Conservation (phyloP, 306 rosid species). For the Dryas alaskensis region DNA sequence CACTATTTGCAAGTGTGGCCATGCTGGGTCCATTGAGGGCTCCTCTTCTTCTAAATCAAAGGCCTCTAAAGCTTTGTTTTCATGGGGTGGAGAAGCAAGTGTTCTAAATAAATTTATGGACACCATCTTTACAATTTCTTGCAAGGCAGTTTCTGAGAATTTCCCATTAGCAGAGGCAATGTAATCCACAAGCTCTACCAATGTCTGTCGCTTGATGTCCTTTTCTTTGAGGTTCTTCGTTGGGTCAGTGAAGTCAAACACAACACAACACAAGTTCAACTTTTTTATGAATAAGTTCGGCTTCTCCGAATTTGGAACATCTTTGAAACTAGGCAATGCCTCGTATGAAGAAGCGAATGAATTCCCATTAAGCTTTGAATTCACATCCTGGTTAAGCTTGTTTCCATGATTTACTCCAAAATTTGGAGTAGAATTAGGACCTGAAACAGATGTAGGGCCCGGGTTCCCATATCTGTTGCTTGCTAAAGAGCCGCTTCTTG, state of each 20-base stretch:
- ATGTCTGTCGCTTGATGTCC: conserved; percentile 84
- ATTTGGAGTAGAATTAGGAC: conserved; percentile 45
- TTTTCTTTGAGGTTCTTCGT: conserved; percentile 73
- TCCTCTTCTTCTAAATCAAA: conserved; percentile 92
- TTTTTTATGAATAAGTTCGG: conserved; percentile 69
- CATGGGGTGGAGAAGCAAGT: conserved; percentile 73
- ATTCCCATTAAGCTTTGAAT: conserved; percentile 71
- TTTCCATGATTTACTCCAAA: conserved; percentile 55
- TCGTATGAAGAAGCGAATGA: conserved; percentile 51
- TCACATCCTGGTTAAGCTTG: conserved; percentile 52
- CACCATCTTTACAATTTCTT: conserved; percentile 77
- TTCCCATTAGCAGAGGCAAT: conserved; percentile 77
- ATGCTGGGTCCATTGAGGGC: conserved; percentile 96
- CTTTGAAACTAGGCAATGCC: conserved; percentile 82
- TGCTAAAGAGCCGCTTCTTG: conserved; percentile 46
- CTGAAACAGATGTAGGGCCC: conserved; percentile 44
- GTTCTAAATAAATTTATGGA: conserved; percentile 74
- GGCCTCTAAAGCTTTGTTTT: conserved; percentile 73
- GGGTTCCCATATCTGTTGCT: conserved; percentile 47
- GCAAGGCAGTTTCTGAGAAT: conserved; percentile 74
- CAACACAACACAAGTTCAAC: conserved; percentile 77
- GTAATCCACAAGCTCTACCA: conserved; percentile 88
- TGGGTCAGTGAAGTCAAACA: conserved; percentile 82
- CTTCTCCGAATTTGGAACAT: conserved; percentile 86
- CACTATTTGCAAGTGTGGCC: conserved; percentile 88